Evolutionary conservation across 441 rosid species (phyloP).

Genomic region (Brassica balearica): DNA sequence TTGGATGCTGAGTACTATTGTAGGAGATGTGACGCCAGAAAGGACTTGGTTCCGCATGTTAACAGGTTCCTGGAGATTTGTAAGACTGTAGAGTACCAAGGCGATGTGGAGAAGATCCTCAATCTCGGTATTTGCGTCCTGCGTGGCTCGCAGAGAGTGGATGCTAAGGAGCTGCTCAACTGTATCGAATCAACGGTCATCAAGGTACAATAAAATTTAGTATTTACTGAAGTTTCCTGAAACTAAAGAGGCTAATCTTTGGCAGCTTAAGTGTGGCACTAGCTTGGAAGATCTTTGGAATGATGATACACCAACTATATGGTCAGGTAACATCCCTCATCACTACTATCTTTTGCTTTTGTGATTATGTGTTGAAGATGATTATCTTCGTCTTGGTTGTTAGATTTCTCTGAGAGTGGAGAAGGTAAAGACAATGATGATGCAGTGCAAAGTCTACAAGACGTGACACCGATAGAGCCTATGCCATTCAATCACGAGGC

Average conservation of each 20-base stretch:
- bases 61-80: constrained; percentile 59
- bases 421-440: constrained; percentile 41
- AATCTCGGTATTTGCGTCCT: constrained; percentile 65
- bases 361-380: background rate
- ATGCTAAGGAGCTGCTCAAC: constrained; percentile 57
- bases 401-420: constrained; percentile 49
- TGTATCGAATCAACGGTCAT: constrained; percentile 56
- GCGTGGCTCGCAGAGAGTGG: constrained; percentile 58
- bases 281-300: constrained; percentile 67
- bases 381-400: constrained; percentile 18
- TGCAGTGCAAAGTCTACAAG: constrained; percentile 39
- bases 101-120: constrained; percentile 66
- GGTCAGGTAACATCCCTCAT: constrained; percentile 51
- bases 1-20: constrained; percentile 90
- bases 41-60: constrained; percentile 73
- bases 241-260: constrained; percentile 41
- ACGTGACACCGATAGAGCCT: constrained; percentile 42
- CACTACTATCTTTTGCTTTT: constrained; percentile 16
- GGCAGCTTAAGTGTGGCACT: constrained; percentile 71
- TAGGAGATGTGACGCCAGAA: constrained; percentile 82
- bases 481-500: constrained; percentile 51
- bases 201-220: constrained; percentile 52
- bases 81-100: constrained; percentile 57
- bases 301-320: constrained; percentile 48
- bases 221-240: constrained; percentile 34